Evolutionary conservation across 176 grass and related monocot species (phyloP), one percentile per base, ranked within the genome.

Genomic region (Metroxylon sagu): DNA sequence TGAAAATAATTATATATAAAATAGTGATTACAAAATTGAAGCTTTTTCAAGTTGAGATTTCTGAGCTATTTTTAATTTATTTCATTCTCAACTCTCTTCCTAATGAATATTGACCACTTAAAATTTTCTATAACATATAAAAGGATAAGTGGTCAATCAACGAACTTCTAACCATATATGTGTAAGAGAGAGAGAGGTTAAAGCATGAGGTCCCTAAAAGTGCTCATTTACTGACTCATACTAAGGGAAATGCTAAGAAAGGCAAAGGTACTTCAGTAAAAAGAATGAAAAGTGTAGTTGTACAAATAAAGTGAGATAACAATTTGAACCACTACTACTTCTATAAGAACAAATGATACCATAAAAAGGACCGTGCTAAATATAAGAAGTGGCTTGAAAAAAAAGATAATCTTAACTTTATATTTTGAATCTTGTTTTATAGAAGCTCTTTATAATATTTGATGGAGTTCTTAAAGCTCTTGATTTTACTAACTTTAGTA

Each of bases 81-180:
- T 61, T 23, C 6, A 72, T 72, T 28, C 25, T 72, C 4, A 61
- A 61, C 17, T 16, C 31, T 12, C 21, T 70, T 7, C 53, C 53
- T 48, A 0, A 18, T 2, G 3, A 55, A 21, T 70, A 70, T 23
- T 4, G 25, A 3, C 27, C 2, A 4, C 59, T 58, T 17, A 70
- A 55, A 14, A 70, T 70, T 16, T 70, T 26, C 2, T 70, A 59
- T 15, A 59, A 70, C 26, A 48, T 7, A 62, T 1, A 23, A 23
- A 23, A 23, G 17, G 29, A 62, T 23, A 2, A 14, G 18, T 10
- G 16, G 60, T 48, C 16, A 62, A 48, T 23, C 21, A 62, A 48
- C 48, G 21, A 23, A 23, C 21, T 23, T 23, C 21, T 23, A 23
- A 23, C 1, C 21, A 23, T 23, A 23, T 23, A 23, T 23, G 30